Percentiles rank a stretch among this genome's conserved stretches.
Conservation (phyloP, 306 rosid genomes). For the Pueraria montana region DNA sequence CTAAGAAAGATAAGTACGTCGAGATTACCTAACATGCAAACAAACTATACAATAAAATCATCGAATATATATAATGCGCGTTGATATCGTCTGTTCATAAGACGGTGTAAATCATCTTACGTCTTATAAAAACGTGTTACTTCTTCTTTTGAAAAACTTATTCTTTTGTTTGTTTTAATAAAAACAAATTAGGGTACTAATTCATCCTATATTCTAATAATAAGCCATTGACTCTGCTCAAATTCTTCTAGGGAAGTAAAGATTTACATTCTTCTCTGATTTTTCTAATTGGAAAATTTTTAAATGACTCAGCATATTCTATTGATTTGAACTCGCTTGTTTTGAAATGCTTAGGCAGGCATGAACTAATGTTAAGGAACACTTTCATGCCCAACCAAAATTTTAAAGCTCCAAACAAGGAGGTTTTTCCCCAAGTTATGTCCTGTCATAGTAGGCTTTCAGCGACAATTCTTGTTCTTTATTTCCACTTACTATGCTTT, state of each 20-base stretch:
- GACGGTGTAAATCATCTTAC: too few species aligned
- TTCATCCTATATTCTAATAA: too few species aligned
- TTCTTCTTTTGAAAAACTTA: too few species aligned
- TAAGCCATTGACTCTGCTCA: too few species aligned
- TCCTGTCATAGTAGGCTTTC: neutral
- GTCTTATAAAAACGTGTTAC: too few species aligned
- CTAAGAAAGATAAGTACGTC: too few species aligned
- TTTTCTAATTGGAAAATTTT: neutral
- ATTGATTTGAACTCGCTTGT: neutral
- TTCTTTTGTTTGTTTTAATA: too few species aligned
- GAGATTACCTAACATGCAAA: too few species aligned
- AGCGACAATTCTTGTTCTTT: slow-evolving; percentile 8
- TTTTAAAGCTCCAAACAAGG: slow-evolving; percentile 75
- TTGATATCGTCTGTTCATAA: too few species aligned
- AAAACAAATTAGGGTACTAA: too few species aligned
- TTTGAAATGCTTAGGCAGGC: slow-evolving; percentile 77
- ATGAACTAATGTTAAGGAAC: slow-evolving; percentile 82
- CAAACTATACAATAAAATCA: too few species aligned
- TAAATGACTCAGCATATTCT: neutral
- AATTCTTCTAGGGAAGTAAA: slow-evolving; percentile 86
- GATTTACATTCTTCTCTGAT: slow-evolving; percentile 4
- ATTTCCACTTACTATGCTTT: neutral
- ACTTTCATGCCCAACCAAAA: slow-evolving; percentile 65
- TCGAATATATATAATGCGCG: too few species aligned
- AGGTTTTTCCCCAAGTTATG: slow-evolving; percentile 88